phyloP scores from a whole-genome alignment of 305 asterid genomes.

The Fraxinus sp. region DNA sequence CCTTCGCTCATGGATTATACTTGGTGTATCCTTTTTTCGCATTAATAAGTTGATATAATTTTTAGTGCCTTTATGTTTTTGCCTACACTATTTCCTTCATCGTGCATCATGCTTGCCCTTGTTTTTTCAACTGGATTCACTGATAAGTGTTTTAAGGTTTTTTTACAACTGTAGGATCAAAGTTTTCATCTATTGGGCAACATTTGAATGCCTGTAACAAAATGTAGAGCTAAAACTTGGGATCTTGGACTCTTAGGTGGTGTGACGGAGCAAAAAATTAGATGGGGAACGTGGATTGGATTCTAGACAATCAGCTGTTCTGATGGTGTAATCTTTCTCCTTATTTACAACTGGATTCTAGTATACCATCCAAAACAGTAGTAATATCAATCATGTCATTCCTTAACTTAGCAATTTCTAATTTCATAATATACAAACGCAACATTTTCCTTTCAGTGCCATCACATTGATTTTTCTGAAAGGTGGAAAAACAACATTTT shows the following conservation, averaged over 20 bases:
- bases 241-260: neutral
- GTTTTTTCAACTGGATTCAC: neutral
- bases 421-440: neutral
- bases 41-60: neutral
- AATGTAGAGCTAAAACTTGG: neutral
- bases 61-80: neutral
- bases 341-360: neutral
- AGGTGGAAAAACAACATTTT: neutral
- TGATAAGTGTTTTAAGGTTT: neutral
- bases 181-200: neutral
- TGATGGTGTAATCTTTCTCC: neutral
- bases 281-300: neutral
- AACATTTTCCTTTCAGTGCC: neutral
- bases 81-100: neutral
- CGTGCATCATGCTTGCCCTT: neutral
- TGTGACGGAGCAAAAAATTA: neutral
- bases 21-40: conserved; percentile 73
- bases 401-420: neutral
- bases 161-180: neutral
- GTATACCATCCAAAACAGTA: neutral
- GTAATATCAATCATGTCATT: neutral
- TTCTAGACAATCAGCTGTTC: neutral
- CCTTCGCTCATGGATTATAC: conserved; percentile 75
- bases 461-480: neutral
- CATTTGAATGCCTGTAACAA: neutral